Percentiles rank a stretch among this genome's conserved stretches.
These are phyloP conservation scores for Prunus dulcis DNA, from an alignment of 306 rosid species.

Conservation along the genomic window DNA sequence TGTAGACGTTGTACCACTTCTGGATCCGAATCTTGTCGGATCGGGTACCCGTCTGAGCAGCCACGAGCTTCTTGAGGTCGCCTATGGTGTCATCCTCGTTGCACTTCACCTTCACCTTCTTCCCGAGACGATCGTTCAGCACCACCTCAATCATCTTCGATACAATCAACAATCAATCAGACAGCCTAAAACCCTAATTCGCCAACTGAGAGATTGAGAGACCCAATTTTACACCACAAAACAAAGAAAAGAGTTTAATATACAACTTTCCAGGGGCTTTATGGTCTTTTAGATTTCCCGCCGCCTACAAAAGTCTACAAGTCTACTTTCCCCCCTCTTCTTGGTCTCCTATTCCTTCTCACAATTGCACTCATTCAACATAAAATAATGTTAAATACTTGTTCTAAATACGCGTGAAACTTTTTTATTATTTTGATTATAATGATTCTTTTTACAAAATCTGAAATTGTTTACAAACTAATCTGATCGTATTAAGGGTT, in stretches of 20 bases:
- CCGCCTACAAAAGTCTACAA: not conserved
- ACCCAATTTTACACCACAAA: not conserved
- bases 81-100: conserved; percentile 92
- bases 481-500: too few species aligned
- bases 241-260: not conserved
- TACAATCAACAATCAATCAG: not conserved
- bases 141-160: conserved; percentile 94
- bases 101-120: conserved; percentile 94
- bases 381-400: too few species aligned
- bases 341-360: not conserved
- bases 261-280: not conserved
- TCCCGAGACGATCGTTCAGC: conserved; percentile 80
- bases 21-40: conserved; percentile 77
- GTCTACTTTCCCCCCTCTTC: not conserved
- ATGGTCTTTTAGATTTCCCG: not conserved
- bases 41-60: conserved; percentile 90
- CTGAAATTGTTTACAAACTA: too few species aligned
- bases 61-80: conserved; percentile 88
- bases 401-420: too few species aligned
- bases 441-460: too few species aligned
- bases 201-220: not conserved
- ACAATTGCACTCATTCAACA: too few species aligned
- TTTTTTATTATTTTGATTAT: too few species aligned
- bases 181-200: not conserved
- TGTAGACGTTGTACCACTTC: conserved; percentile 83